phyloP scores from a whole-genome alignment of 345 rosid genomes.

The Hibiscus tridactylites region DNA sequence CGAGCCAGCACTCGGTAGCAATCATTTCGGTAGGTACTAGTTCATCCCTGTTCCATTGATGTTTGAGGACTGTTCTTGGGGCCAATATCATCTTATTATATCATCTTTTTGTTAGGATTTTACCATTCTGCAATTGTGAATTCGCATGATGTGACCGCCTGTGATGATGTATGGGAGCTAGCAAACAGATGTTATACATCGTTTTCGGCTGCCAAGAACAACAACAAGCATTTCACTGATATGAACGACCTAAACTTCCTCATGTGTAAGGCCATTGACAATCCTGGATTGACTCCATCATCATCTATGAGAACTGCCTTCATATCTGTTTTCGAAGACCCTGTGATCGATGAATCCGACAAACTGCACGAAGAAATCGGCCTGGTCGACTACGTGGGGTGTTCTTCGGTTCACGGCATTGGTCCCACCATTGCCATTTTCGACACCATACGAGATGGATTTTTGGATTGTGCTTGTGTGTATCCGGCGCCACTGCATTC shows the following conservation, averaged over 20 bases:
- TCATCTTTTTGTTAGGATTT: conserved; percentile 38
- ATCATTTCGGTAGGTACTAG: conserved; percentile 6
- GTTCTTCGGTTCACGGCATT: conserved; percentile 64
- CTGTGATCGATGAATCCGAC: conserved; percentile 29
- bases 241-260: conserved; percentile 72
- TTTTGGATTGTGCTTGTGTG: conserved; percentile 55
- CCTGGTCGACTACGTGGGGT: conserved; percentile 48
- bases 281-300: conserved; percentile 65
- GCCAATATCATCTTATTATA: background rate
- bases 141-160: conserved; percentile 49
- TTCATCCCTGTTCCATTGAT: background rate
- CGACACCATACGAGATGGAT: conserved; percentile 55
- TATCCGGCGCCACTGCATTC: conserved; percentile 76
- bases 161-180: conserved; percentile 55
- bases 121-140: conserved; percentile 69
- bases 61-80: no score
- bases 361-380: conserved; percentile 19
- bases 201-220: conserved; percentile 40
- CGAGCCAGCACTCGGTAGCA: conserved; percentile 4
- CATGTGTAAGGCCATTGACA: conserved; percentile 77
- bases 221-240: conserved; percentile 66
- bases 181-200: conserved; percentile 45
- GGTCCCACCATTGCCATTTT: conserved; percentile 66
- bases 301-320: conserved; percentile 56
- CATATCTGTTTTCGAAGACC: conserved; percentile 63